These are phyloP conservation scores for Ceratobasidium sp. DNA, from an alignment of 1,284 basidiomycete species.

Conservation along the genomic window DNA sequence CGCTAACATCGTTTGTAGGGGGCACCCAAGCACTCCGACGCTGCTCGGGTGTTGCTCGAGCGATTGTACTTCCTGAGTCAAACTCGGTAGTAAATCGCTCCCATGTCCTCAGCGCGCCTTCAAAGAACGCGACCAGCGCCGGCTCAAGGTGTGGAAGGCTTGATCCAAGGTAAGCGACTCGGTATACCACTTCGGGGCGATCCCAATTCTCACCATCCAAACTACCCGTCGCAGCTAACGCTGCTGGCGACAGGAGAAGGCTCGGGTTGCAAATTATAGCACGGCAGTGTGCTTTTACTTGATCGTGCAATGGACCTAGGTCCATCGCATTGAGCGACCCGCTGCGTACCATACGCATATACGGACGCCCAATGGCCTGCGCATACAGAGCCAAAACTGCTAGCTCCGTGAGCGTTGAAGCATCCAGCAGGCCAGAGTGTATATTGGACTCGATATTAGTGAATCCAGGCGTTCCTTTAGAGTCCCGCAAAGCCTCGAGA, in stretches of 20 bases:
- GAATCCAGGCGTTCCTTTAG: constrained; percentile 30
- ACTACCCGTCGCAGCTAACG: not conserved
- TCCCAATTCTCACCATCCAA: constrained; percentile 1
- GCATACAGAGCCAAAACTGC: constrained; percentile 56
- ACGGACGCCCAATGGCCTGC: constrained; percentile 55
- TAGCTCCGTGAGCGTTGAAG: constrained; percentile 58
- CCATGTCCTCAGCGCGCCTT: constrained; percentile 28
- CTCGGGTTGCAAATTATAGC: constrained; percentile 37
- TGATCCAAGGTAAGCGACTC: not conserved
- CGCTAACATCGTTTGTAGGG: constrained; percentile 38
- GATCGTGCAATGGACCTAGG: constrained; percentile 42
- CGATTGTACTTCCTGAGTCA: constrained; percentile 8
- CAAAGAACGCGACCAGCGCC: constrained; percentile 26
- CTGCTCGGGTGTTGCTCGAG: not conserved
- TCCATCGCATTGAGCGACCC: constrained; percentile 48
- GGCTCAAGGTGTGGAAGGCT: constrained; percentile 18
- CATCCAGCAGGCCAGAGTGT: constrained; percentile 54
- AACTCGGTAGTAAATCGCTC: constrained; percentile 40
- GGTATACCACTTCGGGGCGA: constrained; percentile 20
- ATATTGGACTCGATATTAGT: constrained; percentile 57
- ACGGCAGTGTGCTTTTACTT: constrained; percentile 32
- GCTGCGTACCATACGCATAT: constrained; percentile 54
- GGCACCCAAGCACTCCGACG: not conserved
- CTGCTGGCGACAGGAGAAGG: constrained; percentile 15
- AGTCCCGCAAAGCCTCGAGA: not conserved